Evolutionary conservation across 129 eudicot genomes (phyloP).

Genomic region (Chrysanthemum makinoi): DNA sequence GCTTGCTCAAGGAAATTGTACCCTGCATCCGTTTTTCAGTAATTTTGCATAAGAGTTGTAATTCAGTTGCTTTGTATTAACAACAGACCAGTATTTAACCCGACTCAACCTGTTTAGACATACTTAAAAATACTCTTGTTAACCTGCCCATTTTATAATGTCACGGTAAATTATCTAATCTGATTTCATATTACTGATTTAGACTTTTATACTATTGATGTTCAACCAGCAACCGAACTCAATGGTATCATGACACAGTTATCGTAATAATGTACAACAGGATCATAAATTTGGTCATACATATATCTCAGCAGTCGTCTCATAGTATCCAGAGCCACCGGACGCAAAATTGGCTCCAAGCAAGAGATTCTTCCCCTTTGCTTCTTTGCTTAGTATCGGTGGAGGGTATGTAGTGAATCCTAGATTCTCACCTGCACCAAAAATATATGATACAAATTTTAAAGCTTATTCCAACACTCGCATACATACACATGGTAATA

Average conservation of each 20-base stretch:
- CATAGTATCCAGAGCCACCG: slow-evolving; percentile 83
- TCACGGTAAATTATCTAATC: neutral
- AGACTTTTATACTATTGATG: too few relatives aligned
- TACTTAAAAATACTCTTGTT: too few relatives aligned
- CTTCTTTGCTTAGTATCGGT: slow-evolving; percentile 72
- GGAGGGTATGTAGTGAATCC: slow-evolving; percentile 81
- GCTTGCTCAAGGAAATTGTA: slow-evolving; percentile 71
- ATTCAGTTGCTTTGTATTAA: neutral
- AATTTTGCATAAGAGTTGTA: neutral
- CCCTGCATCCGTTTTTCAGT: slow-evolving; percentile 28
- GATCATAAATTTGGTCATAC: slow-evolving; percentile 33
- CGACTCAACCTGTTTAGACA: too few relatives aligned
- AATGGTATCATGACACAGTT: too few relatives aligned
- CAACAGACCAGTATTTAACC: too few relatives aligned
- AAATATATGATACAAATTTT: neutral
- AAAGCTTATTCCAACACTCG: neutral
- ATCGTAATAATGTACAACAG: neutral
- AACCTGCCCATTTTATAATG: too few relatives aligned
- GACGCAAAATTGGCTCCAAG: slow-evolving; percentile 96
- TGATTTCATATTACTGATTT: too few relatives aligned
- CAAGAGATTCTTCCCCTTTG: slow-evolving; percentile 58
- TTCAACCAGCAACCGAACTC: too few relatives aligned
- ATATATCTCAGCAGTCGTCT: slow-evolving; percentile 65
- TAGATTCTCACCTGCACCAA: slow-evolving; percentile 66
- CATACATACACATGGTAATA: neutral